phyloP scores from a whole-genome alignment of 176 grass and related monocot species.

The Thalia dealbata region DNA sequence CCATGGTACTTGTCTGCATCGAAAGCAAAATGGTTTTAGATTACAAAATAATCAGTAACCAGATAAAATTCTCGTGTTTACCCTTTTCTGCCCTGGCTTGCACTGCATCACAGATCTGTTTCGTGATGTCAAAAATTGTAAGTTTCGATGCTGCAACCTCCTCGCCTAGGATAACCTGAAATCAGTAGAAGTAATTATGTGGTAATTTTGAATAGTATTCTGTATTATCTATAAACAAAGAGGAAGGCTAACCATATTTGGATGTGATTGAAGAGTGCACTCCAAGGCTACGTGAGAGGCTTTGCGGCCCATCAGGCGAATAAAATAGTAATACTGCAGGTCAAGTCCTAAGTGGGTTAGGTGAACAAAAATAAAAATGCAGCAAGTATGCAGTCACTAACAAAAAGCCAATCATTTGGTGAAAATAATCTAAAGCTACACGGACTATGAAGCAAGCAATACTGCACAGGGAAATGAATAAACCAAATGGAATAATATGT shows the following conservation, averaged over 20 bases:
- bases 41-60: conserved; percentile 4
- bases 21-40: conserved; percentile 10
- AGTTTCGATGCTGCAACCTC: conserved; percentile 92
- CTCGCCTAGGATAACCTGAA: conserved; percentile 89
- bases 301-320: conserved; percentile 96
- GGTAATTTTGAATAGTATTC: too few relatives aligned
- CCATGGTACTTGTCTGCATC: conserved; percentile 81
- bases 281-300: conserved; percentile 98
- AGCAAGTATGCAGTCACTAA: not conserved
- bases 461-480: not conserved
- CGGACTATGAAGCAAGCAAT: not conserved
- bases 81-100: conserved; percentile 79
- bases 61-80: conserved; percentile 1
- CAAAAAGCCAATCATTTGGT: not conserved
- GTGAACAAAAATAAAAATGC: not conserved
- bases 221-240: too few relatives aligned
- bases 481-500: not conserved
- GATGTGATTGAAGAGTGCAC: conserved; percentile 94
- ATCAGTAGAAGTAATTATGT: not conserved
- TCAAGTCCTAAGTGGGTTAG: not conserved
- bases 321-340: conserved; percentile 92
- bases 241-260: conserved; percentile 60
- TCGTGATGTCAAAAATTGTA: conserved; percentile 93
- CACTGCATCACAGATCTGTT: conserved; percentile 96
- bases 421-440: not conserved